phyloP scores from a whole-genome alignment of 192 early-diverging fungal genomes.

The Coemansia sp. region DNA sequence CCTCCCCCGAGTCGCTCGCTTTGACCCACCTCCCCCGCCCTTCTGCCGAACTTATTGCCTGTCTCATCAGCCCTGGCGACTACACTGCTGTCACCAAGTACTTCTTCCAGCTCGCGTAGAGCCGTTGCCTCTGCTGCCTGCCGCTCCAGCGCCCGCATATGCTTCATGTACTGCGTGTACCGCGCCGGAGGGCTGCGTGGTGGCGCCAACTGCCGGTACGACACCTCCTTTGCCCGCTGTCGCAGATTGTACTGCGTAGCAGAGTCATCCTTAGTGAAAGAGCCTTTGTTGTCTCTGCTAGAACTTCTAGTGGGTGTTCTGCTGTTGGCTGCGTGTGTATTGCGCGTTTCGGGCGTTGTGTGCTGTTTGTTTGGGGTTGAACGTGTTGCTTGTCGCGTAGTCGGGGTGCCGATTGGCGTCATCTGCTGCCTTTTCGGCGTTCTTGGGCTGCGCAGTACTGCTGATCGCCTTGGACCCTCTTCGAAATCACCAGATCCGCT shows the following conservation, averaged over 20 bases:
- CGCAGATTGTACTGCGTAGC: constrained; percentile 18
- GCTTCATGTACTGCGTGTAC: constrained; percentile 1
- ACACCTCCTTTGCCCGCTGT: constrained; percentile 1
- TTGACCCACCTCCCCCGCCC: not conserved
- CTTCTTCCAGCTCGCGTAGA: constrained; percentile 8
- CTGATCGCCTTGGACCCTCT: not conserved
- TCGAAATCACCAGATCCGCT: not conserved
- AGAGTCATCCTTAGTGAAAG: not conserved
- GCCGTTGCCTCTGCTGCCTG: constrained; percentile 11
- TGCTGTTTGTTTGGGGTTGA: not conserved
- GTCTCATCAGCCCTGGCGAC: too few relatives aligned
- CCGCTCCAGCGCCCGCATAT: constrained; percentile 2
- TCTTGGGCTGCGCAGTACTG: not conserved
- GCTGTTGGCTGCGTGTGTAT: not conserved
- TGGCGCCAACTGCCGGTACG: constrained; percentile 7
- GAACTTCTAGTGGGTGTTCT: not conserved
- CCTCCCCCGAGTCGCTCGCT: not conserved
- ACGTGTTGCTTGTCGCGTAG: not conserved
- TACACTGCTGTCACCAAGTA: not conserved
- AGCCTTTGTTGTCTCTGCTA: not conserved
- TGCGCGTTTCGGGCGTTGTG: not conserved
- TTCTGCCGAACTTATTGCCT: not conserved
- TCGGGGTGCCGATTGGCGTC: not conserved
- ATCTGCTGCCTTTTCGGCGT: not conserved
- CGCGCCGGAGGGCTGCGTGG: not conserved